Base-by-base conservation (phyloP, 129 eudicot genomes). In the Artemisia tridentata region DNA sequence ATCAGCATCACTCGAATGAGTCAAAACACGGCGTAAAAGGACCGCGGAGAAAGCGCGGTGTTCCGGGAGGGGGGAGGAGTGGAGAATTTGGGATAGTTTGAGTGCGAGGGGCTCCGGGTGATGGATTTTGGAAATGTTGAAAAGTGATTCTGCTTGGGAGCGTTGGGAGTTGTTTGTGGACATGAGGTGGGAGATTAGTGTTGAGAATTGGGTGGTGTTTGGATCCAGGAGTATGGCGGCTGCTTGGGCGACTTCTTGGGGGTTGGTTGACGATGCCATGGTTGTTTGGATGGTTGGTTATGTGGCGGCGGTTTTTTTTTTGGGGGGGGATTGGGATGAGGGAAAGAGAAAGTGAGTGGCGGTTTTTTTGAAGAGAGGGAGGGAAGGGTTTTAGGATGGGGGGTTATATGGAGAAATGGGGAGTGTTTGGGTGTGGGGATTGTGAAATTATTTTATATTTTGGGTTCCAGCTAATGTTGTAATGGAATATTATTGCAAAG, bases 121-220 rank as follows among this genome's bases (percentile, higher is more conserved):
- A 59, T 81, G 85, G 73, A 85, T 90, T 60, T 89, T 89, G 65
- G 86, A 78, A 62, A 93, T 72, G 55, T 89, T 89, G 90, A 89
- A 93, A 72, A 90, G 77, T 1, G 81, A 46, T 72, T 95, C 96
- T 23, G 96, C 97, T 34, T 88, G 83, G 14, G 97, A 88, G 7
- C 97, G 93, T 69, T 79, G 91, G 38, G 90, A 96, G 95, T 95
- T 95, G 74, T 76, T 75, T 67, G 96, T 45, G 74, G 97, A 95
- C 96, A 86, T 88, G 53, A 95, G 87, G 49, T 86, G 80, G 1
- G 99, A 84, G 64, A 95, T 88, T 54, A 95, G 83, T 74, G 97
- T 80, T 60, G 90, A 95, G 78, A 90, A 95, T 9, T 73, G 96
- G 13, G 96, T 66, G 45, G 73, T 72, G 80, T 90, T 85, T 8